Evolutionary conservation across 768 basidiomycete genomes (phyloP), one percentile per base, ranked within the genome.

Genomic region (Wakefieldia striispora): DNA sequence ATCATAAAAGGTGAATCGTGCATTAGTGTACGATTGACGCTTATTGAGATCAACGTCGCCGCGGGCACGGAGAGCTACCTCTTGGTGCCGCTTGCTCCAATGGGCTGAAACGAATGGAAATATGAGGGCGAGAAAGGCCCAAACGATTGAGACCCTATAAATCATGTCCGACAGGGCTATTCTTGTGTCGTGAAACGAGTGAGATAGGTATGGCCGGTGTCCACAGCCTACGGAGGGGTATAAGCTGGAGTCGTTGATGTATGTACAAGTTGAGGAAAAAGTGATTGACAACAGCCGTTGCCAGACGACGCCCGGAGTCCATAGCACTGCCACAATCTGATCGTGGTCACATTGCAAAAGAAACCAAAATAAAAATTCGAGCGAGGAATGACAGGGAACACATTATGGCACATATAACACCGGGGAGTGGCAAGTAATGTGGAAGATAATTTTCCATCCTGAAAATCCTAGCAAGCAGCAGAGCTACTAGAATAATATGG

Each of bases 1-100:
- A 37, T 75, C 73, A 60, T 83, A 85, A 55, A 70, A 85, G 13
- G 82, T 78, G 67, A 77, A 79, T 45, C 74, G 74, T 3, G 76
- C 64, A 46, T 54, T 48, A 34, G 51, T 44, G 47, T 58, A 72
- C 0, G n/a, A 36, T 40, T 63, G 51, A 9, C 79, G 74, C 53
- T 72, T 73, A 33, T 68, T 66, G 40, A 79, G 57, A 16, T 64
- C 59, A 4, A 77, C 60, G 47, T 75, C 69, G 21, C 72, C 72
- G 39, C 68, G 64, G 33, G 73, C 71, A 20, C 80, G 78, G 40
- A 69, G 72, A 14, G 79, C 77, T 39, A 83, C 57, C 35, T 77
- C 76, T 46, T 75, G 70, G 57, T 81, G 78, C 46, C 72, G 78
- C 37, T 55, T 60, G 47, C 43, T 51, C 70, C 68, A 61, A 63